phyloP scores from a whole-genome alignment of 2,329 filamentous ascomycete species.

The Pseudopithomyces chartarum region DNA sequence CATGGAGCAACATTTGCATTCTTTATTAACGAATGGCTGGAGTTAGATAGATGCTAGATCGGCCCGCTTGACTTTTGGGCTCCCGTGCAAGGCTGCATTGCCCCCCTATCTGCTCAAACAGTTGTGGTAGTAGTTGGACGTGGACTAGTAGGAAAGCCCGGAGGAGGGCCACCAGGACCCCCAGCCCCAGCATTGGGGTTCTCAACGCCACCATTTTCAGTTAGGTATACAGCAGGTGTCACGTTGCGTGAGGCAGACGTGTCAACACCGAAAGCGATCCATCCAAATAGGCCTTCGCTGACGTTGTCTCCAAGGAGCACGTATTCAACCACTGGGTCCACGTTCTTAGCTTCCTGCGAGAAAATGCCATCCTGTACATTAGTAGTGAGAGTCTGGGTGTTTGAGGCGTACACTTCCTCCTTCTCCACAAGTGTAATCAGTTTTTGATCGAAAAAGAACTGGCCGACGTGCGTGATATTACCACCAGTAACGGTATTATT shows the following conservation, averaged over 20 bases:
- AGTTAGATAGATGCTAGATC: slow-evolving; percentile 13
- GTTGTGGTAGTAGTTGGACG: slow-evolving; percentile 8
- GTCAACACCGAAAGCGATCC: slow-evolving; percentile 42
- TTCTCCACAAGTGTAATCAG: slow-evolving; percentile 59
- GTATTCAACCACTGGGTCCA: slow-evolving; percentile 64
- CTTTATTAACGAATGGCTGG: slow-evolving; percentile 21
- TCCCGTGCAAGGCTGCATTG: not conserved
- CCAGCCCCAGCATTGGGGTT: slow-evolving; percentile 28
- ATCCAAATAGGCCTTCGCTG: slow-evolving; percentile 39
- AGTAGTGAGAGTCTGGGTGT: slow-evolving; percentile 50
- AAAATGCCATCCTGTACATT: slow-evolving; percentile 60
- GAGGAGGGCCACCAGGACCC: slow-evolving; percentile 13
- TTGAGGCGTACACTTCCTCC: slow-evolving; percentile 50
- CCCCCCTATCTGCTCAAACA: not conserved
- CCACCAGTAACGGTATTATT: slow-evolving; percentile 58
- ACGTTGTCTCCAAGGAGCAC: slow-evolving; percentile 59
- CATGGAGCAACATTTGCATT: slow-evolving; percentile 11
- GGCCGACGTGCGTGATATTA: slow-evolving; percentile 63
- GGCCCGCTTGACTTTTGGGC: slow-evolving; percentile 5
- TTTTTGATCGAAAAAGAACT: slow-evolving; percentile 68
- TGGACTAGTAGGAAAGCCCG: slow-evolving; percentile 16
- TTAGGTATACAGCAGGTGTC: slow-evolving; percentile 31
- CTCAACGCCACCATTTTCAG: slow-evolving; percentile 33
- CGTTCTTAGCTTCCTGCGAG: slow-evolving; percentile 52
- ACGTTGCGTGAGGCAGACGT: slow-evolving; percentile 28